These are phyloP conservation scores for Boletus nobilissimus DNA, from an alignment of 1,284 basidiomycete genomes.

Conservation along the genomic window DNA sequence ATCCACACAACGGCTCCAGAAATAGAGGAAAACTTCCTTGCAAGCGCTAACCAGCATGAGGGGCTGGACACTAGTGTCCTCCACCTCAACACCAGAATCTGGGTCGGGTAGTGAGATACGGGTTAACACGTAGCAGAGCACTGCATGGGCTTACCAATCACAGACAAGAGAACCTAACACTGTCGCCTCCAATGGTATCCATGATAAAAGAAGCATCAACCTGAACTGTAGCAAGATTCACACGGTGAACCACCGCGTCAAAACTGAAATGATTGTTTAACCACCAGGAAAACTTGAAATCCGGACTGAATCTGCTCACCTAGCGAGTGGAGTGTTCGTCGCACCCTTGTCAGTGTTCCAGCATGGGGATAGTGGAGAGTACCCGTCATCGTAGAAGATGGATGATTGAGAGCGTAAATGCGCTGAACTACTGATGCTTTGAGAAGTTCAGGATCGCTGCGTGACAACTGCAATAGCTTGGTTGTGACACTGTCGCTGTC, in stretches of 20 bases:
- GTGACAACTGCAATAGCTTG: too few species aligned
- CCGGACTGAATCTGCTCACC: constrained; percentile 19
- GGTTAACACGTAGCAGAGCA: not conserved
- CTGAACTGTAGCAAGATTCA: constrained; percentile 39
- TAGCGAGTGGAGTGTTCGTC: constrained; percentile 18
- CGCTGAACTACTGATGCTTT: too few species aligned
- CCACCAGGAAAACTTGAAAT: too few species aligned
- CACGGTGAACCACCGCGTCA: constrained; percentile 33
- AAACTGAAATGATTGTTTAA: constrained; percentile 22
- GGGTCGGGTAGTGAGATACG: not conserved
- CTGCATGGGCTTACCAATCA: constrained; percentile 30
- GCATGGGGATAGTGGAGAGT: constrained; percentile 27
- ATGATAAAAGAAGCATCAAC: constrained; percentile 34
- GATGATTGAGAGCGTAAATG: too few species aligned
- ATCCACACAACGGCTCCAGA: constrained; percentile 20
- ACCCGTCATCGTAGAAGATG: constrained; percentile 38
- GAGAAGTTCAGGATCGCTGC: too few species aligned
- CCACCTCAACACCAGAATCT: constrained; percentile 37
- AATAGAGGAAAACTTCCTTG: constrained; percentile 27
- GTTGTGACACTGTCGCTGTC: too few species aligned
- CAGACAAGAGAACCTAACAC: constrained; percentile 36
- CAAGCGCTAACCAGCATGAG: constrained; percentile 25
- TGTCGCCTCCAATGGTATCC: constrained; percentile 36
- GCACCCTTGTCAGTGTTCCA: constrained; percentile 29
- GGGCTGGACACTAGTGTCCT: constrained; percentile 28